phyloP scores from a whole-genome alignment of 768 basidiomycete genomes.

The Tylopilus cervinicoccineus region DNA sequence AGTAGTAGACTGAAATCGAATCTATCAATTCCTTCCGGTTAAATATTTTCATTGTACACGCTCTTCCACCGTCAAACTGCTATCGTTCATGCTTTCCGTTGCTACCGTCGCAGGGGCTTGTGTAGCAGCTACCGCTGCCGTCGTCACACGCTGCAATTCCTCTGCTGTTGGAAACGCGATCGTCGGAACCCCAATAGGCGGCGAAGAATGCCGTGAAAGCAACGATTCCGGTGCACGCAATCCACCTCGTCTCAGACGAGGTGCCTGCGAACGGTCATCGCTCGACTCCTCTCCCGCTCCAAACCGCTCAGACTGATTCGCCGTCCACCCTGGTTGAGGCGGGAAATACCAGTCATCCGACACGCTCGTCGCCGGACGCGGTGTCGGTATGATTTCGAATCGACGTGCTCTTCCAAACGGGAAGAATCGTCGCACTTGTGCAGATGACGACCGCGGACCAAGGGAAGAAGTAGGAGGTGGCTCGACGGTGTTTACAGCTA shows the following conservation, averaged over 20 bases:
- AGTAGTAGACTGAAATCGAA: not conserved
- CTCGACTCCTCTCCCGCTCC: constrained; percentile 28
- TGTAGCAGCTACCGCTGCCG: constrained; percentile 6
- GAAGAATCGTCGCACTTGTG: constrained; percentile 51
- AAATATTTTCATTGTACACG: constrained; percentile 13
- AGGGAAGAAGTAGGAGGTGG: constrained; percentile 3
- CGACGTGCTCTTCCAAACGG: constrained; percentile 47
- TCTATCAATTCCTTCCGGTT: constrained; percentile 6
- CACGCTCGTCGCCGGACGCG: constrained; percentile 26
- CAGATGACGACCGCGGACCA: constrained; percentile 13
- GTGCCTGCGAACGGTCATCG: constrained; percentile 36
- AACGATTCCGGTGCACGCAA: constrained; percentile 61
- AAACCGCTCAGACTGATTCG: constrained; percentile 15
- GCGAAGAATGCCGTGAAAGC: constrained; percentile 45
- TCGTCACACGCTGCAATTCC: constrained; percentile 18
- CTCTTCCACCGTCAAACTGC: constrained; percentile 7
- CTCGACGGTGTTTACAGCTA: not conserved
- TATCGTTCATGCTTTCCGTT: constrained; percentile 10
- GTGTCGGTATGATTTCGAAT: constrained; percentile 34
- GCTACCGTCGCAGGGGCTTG: not conserved
- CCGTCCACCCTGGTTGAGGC: constrained; percentile 20
- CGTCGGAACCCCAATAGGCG: constrained; percentile 20
- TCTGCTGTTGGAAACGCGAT: constrained; percentile 21
- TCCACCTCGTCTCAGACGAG: constrained; percentile 65
- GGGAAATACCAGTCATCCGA: constrained; percentile 34